Evolutionary conservation across 768 basidiomycete genomes (phyloP).

Genomic region (Pulveroboletus sp.): DNA sequence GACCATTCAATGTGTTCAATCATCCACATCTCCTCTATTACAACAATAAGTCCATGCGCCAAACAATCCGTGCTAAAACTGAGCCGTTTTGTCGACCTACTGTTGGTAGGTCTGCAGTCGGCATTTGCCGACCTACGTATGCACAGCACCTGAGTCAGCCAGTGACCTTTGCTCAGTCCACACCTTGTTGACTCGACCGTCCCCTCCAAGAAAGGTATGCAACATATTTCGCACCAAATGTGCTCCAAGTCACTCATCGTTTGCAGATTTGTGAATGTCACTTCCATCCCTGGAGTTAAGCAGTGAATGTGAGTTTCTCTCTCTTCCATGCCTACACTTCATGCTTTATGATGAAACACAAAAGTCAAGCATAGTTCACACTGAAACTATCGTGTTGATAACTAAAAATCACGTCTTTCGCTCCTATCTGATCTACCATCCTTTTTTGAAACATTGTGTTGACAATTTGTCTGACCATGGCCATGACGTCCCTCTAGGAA

Average conservation of each 20-base stretch:
- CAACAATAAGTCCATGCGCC: too few species aligned
- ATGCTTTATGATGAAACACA: conserved; percentile 24
- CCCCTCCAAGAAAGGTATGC: too few species aligned
- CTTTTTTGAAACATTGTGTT: not conserved
- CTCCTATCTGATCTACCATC: conserved; percentile 90
- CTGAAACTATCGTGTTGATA: conserved; percentile 87
- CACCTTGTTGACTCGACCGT: too few species aligned
- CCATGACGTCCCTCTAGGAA: conserved; percentile 12
- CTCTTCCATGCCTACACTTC: conserved; percentile 30
- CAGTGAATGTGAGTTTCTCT: conserved; percentile 81
- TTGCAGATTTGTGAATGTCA: conserved; percentile 86
- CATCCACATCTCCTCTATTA: too few species aligned
- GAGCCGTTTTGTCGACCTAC: not conserved
- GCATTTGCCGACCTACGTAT: conserved; percentile 32
- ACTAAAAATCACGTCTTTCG: conserved; percentile 94
- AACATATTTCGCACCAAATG: too few species aligned
- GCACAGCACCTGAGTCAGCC: too few species aligned
- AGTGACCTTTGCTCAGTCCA: too few species aligned
- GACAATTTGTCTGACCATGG: conserved; percentile 6
- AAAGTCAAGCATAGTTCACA: conserved; percentile 91
- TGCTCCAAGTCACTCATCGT: too few species aligned
- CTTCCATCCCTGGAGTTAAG: conserved; percentile 83
- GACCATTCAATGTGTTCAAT: too few species aligned
- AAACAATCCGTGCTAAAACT: too few species aligned
- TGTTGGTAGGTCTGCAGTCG: not conserved